Conservation (phyloP, 139 green algal species). For the Mesotaenium endlicherianum region DNA sequence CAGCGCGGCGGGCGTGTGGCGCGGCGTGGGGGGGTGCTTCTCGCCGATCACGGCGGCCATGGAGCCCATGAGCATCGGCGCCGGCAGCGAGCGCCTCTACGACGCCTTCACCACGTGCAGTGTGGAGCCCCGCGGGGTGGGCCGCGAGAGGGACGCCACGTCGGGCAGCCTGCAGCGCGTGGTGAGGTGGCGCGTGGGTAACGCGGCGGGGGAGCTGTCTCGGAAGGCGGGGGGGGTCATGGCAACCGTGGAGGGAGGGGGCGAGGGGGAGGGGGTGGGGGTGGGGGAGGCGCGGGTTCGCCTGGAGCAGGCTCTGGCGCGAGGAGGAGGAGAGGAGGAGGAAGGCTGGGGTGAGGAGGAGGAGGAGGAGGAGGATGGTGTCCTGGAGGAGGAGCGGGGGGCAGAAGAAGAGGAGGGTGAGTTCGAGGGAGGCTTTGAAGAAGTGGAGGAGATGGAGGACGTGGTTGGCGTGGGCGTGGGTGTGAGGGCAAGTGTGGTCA, state of each 20-base stretch:
- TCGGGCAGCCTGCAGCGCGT: neutral
- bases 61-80: constrained; percentile 23
- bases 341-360: neutral
- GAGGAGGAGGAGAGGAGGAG: constrained; percentile 12
- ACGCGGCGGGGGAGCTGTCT: neutral
- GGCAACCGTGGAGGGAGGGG: neutral
- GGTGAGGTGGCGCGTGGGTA: neutral
- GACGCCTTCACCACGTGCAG: constrained; percentile 20
- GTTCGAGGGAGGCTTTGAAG: too few species aligned
- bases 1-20: constrained; percentile 24
- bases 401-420: constrained; percentile 14
- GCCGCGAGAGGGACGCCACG: neutral
- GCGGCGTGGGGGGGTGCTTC: constrained; percentile 10
- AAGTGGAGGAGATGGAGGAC: constrained; percentile 21
- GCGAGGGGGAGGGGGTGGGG: neutral
- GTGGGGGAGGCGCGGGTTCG: neutral
- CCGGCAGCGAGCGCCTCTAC: constrained; percentile 16
- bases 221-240: too few species aligned
- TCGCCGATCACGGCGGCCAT: constrained; percentile 25
- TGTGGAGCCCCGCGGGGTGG: neutral
- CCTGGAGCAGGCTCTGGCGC: neutral
- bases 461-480: neutral
- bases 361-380: constrained; percentile 4
- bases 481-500: too few species aligned
- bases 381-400: neutral